Base-by-base conservation (phyloP, 2,329 filamentous ascomycete species). In the Colletotrichum orchidophilum region DNA sequence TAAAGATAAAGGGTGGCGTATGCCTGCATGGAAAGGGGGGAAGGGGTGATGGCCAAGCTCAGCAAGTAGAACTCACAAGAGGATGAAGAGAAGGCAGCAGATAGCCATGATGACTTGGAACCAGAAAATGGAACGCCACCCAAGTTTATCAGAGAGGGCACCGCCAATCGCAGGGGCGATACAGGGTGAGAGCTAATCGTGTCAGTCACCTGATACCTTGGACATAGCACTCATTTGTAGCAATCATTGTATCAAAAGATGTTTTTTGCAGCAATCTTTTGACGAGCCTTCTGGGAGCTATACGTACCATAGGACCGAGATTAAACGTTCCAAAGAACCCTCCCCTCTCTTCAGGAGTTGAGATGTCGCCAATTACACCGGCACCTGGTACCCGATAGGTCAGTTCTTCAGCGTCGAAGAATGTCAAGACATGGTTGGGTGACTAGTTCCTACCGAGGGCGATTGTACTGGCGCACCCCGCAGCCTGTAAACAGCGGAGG, bases 51-150 rank as follows among this genome's bases (percentile, higher is more conserved):
- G 12, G n/a, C 15, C 15, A 8, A 3, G 9, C 6, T 11, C 1
- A 15, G 3, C 3, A 8, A 15, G 26, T 5, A 9, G 7, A 13
- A 33, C 65, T 35, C 33, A 70, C 66, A 77, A 50, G 3, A 81
- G 63, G 42, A 83, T 80, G 3, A 81, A 76, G 2, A 80, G 39
- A 29, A 83, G 75, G 63, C 80, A 83, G 2, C 76, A 75, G 0
- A 79, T 83, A 0, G 82, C 78, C 60, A 85, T 79, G 24, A 88
- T 87, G 33, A 83, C 78, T 5, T 89, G 78, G 68, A 88, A 86
- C 85, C 86, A 88, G 73, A 89, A 89, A 7, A 88, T 83, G 1
- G 81, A 80, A 49, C 82, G 78, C 86, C 87, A 89, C 0, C 86
- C 87, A 0, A 88, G 74, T 50, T 81, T 81, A 58, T 85, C 81